These are phyloP conservation scores for Trapa incisa DNA, from an alignment of 345 rosid genomes.

Conservation along the genomic window DNA sequence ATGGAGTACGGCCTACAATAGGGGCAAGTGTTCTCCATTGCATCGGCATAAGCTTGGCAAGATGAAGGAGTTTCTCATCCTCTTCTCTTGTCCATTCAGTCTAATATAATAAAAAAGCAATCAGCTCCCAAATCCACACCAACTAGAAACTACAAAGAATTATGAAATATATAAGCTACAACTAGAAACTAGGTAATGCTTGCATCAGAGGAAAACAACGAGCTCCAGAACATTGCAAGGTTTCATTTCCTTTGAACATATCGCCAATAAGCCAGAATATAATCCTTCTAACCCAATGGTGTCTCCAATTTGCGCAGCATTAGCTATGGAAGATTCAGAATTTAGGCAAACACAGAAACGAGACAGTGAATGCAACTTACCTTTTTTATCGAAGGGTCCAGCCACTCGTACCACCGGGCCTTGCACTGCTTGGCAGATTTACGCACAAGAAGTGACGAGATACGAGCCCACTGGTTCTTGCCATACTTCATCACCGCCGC, in stretches of 20 bases:
- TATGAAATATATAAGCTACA: neutral
- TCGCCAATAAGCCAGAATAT: neutral
- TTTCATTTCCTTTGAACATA: neutral
- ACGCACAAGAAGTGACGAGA: conserved; percentile 93
- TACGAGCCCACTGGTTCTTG: conserved; percentile 96
- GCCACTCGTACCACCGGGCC: conserved; percentile 99
- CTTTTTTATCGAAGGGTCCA: conserved; percentile 97
- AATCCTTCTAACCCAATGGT: neutral
- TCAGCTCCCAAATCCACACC: neutral
- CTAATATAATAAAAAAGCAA: conserved; percentile 21
- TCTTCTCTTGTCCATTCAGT: conserved; percentile 99
- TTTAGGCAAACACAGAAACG: neutral
- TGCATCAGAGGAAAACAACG: neutral
- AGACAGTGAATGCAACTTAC: conserved; percentile 14
- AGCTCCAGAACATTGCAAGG: neutral
- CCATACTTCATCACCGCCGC: conserved; percentile 99
- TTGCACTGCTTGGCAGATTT: conserved; percentile 99
- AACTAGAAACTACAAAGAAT: conserved; percentile 1
- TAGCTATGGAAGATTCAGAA: neutral
- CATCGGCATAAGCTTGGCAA: conserved; percentile 94
- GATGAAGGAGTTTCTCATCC: conserved; percentile 98
- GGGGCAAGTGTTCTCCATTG: conserved; percentile 99
- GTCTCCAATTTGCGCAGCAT: neutral
- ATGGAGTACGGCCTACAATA: conserved; percentile 96
- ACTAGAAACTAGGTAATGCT: neutral